Base-by-base conservation (phyloP, 306 rosid genomes). In the Ormosia semicastrata region DNA sequence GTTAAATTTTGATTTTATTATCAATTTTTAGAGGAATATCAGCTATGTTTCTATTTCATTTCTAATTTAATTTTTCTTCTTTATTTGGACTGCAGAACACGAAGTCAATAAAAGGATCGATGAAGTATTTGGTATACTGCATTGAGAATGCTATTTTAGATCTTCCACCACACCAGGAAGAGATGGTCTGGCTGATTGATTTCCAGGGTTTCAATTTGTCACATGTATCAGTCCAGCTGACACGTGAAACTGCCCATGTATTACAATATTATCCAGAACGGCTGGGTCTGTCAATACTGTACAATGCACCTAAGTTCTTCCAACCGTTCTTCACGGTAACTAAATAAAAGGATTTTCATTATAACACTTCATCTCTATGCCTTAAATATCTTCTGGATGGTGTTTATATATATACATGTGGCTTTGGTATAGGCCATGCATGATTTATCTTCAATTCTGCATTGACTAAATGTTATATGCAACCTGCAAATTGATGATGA, bases 131-230 rank as follows among this genome's bases (percentile, higher is more conserved):
- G 85, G 97, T 92, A 14, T 95, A 95, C 84, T 87, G 90, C 88
- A 87, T 95, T 91, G 99, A 93, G 87, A 91, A 87, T 70, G 97
- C 99, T 18, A 71, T 92, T 71, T 76, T 86, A 34, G 91, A 91
- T 88, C 92, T 93, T 58, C 89, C 96, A 41, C 82, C 93, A 39
- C 77, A 83, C 67, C 98, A 91, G 80, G 97, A 93, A 70, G 83
- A 90, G 80, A 81, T 95, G 88, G 87, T 95, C 43, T 95, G 99
- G 98, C 82, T 95, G 80, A 77, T 95, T 84, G 99, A 95, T 84
- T 95, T 93, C 71, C 82, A 89, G 58, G 93, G 95, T 71, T 95
- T 88, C 88, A 91, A 53, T 71, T 13, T 92, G 88, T 84, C 97
- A 56, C 63, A 88, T 88, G 63, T 95, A 74, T 93, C 99, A 34